Evolutionary conservation across 345 rosid genomes (phyloP).

Genomic region (Barbarea vulgaris): DNA sequence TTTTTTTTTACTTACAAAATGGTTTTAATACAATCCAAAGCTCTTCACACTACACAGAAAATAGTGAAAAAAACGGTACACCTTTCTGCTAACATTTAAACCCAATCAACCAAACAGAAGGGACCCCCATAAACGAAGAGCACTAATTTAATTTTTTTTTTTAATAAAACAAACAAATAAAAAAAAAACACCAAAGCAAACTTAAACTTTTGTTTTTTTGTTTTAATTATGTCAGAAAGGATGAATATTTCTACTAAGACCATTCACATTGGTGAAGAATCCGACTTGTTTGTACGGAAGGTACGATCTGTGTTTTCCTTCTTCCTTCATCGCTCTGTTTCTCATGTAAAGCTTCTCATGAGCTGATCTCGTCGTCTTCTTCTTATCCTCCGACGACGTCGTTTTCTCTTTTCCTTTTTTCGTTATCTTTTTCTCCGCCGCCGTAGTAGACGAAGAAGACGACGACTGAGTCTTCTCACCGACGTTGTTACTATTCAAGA

Average conservation of each 20-base stretch:
- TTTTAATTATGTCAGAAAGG: slow-evolving; percentile 46
- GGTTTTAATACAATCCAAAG: slow-evolving; percentile 24
- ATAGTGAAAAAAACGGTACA: slow-evolving; percentile 11
- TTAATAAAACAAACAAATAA: background rate
- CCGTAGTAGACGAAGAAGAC: background rate
- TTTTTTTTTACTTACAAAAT: slow-evolving; percentile 10
- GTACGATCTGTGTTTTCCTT: slow-evolving; percentile 59
- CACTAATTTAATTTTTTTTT: slow-evolving; percentile 5
- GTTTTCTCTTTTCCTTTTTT: slow-evolving; percentile 36
- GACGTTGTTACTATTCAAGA: slow-evolving; percentile 33
- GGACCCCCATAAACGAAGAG: slow-evolving; percentile 25
- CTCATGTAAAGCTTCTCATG: slow-evolving; percentile 58
- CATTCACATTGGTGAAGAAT: slow-evolving; percentile 64
- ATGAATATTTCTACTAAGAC: slow-evolving; percentile 69
- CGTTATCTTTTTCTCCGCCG: background rate
- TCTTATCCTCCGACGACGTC: slow-evolving; percentile 27
- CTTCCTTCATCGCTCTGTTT: slow-evolving; percentile 52
- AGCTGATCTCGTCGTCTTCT: slow-evolving; percentile 36
- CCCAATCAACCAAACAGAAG: slow-evolving; percentile 31
- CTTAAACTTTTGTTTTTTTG: background rate
- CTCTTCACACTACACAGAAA: slow-evolving; percentile 17
- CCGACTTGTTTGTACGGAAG: slow-evolving; percentile 74
- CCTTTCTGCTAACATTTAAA: slow-evolving; percentile 20
- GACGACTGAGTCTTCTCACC: background rate
- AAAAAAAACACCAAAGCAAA: background rate